phyloP scores from a whole-genome alignment of 768 basidiomycete genomes.

The Pholiota conissans region DNA sequence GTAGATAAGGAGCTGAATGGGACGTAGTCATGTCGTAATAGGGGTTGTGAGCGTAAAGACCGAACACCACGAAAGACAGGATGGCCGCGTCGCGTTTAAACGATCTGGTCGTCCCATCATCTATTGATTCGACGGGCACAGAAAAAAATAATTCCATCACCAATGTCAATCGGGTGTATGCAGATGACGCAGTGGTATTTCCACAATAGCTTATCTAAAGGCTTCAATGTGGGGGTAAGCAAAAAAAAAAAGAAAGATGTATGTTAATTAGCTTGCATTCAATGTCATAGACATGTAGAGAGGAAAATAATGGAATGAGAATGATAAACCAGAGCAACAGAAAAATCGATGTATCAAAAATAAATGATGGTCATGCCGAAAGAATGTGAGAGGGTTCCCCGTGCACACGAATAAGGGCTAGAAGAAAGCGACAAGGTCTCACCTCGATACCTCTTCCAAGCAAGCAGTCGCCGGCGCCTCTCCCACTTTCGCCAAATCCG shows the following conservation, averaged over 20 bases:
- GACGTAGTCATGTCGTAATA: background rate
- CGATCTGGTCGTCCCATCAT: background rate
- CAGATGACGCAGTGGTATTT: background rate
- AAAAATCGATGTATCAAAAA: background rate
- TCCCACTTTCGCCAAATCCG: conserved; percentile 10
- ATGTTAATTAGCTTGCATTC: background rate
- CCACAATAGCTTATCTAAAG: background rate
- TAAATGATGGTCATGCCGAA: background rate
- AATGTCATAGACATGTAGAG: background rate
- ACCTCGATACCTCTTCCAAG: conserved; percentile 21
- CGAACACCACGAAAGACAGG: too few relatives aligned
- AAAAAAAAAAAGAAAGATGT: background rate
- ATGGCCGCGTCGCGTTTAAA: too few relatives aligned
- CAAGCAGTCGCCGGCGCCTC: conserved; percentile 12
- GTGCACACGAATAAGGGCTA: background rate
- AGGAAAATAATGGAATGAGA: background rate
- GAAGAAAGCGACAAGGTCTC: conserved; percentile 1
- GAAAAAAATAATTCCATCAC: background rate
- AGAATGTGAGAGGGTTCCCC: background rate
- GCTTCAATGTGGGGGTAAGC: background rate
- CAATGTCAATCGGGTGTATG: background rate
- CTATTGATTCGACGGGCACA: background rate
- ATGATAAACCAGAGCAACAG: conserved; percentile 3
- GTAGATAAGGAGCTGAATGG: background rate
- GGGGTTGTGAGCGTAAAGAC: background rate